Evolutionary conservation across 2,329 filamentous ascomycete species (phyloP).

Genomic region (Coleophoma eucalyptorum): DNA sequence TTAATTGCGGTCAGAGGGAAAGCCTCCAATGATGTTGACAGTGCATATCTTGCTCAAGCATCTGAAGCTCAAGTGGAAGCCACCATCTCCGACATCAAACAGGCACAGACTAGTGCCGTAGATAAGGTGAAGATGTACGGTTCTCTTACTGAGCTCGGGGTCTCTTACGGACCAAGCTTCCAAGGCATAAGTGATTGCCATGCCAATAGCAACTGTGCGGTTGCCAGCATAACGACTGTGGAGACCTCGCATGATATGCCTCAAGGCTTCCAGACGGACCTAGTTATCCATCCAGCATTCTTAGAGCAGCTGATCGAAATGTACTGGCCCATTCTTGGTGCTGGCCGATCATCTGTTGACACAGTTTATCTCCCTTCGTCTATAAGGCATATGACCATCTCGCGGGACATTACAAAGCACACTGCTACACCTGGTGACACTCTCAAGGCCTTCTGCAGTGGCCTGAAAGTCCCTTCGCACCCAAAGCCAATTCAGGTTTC

Average conservation of each 20-base stretch:
- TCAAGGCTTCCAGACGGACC: conserved; percentile 33
- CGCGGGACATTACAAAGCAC: conserved; percentile 24
- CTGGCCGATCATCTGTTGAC: conserved; percentile 25
- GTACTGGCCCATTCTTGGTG: conserved; percentile 34
- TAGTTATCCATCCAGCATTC: conserved; percentile 41
- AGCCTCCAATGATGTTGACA: conserved; percentile 37
- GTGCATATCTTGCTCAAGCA: conserved; percentile 9
- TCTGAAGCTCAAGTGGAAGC: conserved; percentile 22
- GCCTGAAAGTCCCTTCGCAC: conserved; percentile 18
- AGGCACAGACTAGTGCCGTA: conserved; percentile 23
- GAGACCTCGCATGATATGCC: conserved; percentile 44
- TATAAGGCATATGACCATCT: conserved; percentile 34
- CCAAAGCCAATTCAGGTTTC: conserved; percentile 34
- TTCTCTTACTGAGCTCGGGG: conserved; percentile 40
- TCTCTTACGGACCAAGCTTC: conserved; percentile 47
- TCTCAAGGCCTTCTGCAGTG: conserved; percentile 35
- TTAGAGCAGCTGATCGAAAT: conserved; percentile 43
- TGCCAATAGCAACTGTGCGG: conserved; percentile 28
- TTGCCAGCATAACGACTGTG: conserved; percentile 32
- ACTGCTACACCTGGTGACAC: conserved; percentile 33
- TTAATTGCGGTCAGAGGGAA: conserved; percentile 37
- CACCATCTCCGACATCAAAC: conserved; percentile 26
- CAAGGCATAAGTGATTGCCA: conserved; percentile 44
- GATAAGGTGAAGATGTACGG: conserved; percentile 40
- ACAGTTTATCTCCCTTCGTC: conserved; percentile 41